These are phyloP conservation scores for Ceratocystiopsis brevicomis DNA, from an alignment of 2,329 filamentous ascomycete species.

Conservation along the genomic window DNA sequence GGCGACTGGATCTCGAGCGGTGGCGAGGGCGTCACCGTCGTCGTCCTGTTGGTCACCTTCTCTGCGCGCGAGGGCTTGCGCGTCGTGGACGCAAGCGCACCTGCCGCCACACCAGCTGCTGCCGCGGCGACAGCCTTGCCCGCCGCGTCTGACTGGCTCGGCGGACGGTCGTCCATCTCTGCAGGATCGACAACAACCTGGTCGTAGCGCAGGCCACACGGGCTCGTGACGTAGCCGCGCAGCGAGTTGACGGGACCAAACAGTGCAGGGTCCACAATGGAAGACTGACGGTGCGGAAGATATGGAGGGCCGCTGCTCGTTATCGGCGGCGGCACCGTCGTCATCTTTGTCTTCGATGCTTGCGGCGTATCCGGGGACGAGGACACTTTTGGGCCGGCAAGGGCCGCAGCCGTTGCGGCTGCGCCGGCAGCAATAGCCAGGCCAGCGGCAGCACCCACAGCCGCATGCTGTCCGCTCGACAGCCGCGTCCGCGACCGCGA, in stretches of 20 bases:
- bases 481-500: slow-evolving; percentile 10
- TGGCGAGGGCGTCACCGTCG: not conserved
- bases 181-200: slow-evolving; percentile 1
- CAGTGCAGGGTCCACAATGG: slow-evolving; percentile 36
- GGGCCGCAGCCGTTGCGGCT: not conserved
- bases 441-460: slow-evolving; percentile 13
- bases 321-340: not conserved
- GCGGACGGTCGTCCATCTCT: slow-evolving; percentile 1
- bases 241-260: slow-evolving; percentile 45
- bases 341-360: slow-evolving; percentile 7
- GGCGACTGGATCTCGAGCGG: slow-evolving; percentile 66
- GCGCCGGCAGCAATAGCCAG: not conserved
- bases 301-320: too few species aligned
- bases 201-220: slow-evolving; percentile 33
- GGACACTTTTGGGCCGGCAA: not conserved
- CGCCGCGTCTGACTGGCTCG: slow-evolving; percentile 8
- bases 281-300: slow-evolving; percentile 18
- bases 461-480: slow-evolving; percentile 12
- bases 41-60: slow-evolving; percentile 28
- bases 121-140: not conserved
- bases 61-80: not conserved
- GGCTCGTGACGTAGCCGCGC: slow-evolving; percentile 33
- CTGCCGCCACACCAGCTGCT: not conserved
- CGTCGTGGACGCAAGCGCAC: not conserved
- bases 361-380: slow-evolving; percentile 10